Conservation (phyloP, 306 rosid species). For the Canavalia gladiata region DNA sequence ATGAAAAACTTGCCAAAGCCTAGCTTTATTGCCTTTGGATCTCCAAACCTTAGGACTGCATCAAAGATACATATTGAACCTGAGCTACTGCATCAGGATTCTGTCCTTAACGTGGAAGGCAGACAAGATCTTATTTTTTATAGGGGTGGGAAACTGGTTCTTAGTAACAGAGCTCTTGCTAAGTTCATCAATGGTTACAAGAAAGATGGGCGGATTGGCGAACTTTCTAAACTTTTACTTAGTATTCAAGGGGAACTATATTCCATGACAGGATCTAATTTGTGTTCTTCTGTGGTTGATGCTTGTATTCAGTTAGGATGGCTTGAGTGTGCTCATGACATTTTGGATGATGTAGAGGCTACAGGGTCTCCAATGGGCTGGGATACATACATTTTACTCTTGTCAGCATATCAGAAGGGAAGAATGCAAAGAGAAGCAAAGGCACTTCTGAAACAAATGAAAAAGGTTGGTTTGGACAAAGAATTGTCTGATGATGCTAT, state of each 20-base stretch:
- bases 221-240: constrained; percentile 73
- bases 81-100: constrained; percentile 73
- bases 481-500: constrained; percentile 55
- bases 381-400: constrained; percentile 57
- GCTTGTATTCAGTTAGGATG: constrained; percentile 84
- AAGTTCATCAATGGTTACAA: constrained; percentile 66
- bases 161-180: constrained; percentile 71
- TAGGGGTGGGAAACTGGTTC: constrained; percentile 72
- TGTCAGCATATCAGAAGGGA: constrained; percentile 67
- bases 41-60: constrained; percentile 64
- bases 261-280: constrained; percentile 62
- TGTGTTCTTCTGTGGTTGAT: constrained; percentile 67
- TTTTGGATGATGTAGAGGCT: constrained; percentile 79
- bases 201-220: constrained; percentile 58
- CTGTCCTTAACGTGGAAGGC: constrained; percentile 70
- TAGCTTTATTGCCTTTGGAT: constrained; percentile 75
- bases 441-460: constrained; percentile 75
- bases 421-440: constrained; percentile 76
- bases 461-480: constrained; percentile 47
- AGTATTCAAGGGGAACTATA: constrained; percentile 57
- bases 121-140: constrained; percentile 64
- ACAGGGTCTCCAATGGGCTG: constrained; percentile 55
- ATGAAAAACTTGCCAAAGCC: constrained; percentile 52
- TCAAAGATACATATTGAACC: constrained; percentile 71
- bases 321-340: constrained; percentile 91